These are phyloP conservation scores for Biscogniauxia sp. DNA, from an alignment of 2,329 filamentous ascomycete genomes.

Conservation along the genomic window DNA sequence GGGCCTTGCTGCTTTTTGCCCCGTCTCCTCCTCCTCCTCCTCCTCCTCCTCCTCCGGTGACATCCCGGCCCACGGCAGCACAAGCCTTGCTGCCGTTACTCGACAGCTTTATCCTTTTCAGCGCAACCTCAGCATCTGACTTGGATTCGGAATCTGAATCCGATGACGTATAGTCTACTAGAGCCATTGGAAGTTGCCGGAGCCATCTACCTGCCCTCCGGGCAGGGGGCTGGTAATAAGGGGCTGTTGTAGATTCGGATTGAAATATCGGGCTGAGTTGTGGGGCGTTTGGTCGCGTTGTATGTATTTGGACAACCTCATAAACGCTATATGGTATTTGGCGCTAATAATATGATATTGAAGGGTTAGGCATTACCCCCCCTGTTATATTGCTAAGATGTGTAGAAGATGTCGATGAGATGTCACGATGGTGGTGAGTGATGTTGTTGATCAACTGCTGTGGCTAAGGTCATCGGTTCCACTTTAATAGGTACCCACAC, in stretches of 20 bases:
- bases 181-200: slow-evolving; percentile 27
- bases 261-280: not conserved
- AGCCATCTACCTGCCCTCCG: not conserved
- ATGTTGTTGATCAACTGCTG: too few relatives aligned
- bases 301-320: too few relatives aligned
- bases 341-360: too few relatives aligned
- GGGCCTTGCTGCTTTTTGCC: not conserved
- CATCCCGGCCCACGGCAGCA: too few relatives aligned
- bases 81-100: not conserved
- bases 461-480: too few relatives aligned
- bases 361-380: too few relatives aligned
- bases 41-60: not conserved
- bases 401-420: too few relatives aligned
- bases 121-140: not conserved
- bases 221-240: not conserved
- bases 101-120: not conserved
- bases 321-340: too few relatives aligned
- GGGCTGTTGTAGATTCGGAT: not conserved
- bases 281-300: not conserved
- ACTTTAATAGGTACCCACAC: too few relatives aligned
- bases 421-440: too few relatives aligned
- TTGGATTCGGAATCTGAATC: not conserved
- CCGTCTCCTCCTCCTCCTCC: not conserved
- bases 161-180: slow-evolving; percentile 40
- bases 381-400: too few relatives aligned